Percentiles rank a stretch among this genome's conserved stretches.
Conservation (phyloP, 306 rosid species). For the Ormosia emarginata region DNA sequence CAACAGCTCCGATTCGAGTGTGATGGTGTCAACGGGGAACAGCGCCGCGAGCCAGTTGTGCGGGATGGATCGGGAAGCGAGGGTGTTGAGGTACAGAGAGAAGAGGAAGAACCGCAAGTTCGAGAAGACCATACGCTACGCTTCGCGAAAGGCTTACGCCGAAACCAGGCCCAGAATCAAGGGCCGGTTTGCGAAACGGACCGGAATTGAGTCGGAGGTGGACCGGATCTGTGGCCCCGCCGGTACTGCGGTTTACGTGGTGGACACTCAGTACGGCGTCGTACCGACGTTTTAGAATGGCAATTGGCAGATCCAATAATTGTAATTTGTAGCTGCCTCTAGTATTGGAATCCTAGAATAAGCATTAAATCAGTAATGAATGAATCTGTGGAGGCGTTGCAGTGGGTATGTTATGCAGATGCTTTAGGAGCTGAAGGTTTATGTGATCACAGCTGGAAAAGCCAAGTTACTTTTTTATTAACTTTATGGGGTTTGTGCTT, state of each 20-base stretch:
- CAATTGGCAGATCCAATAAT: too few relatives aligned
- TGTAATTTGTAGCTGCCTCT: background rate
- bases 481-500: background rate
- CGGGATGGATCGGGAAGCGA: slow-evolving; percentile 73
- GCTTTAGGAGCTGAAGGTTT: too few relatives aligned
- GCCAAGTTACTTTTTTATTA: background rate
- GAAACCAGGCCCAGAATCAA: slow-evolving; percentile 88
- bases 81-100: slow-evolving; percentile 86
- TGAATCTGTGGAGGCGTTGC: slow-evolving; percentile 17
- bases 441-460: background rate
- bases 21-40: slow-evolving; percentile 27
- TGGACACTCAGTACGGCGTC: slow-evolving; percentile 80
- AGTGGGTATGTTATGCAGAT: too few relatives aligned
- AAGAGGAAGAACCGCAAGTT: slow-evolving; percentile 81
- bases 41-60: slow-evolving; percentile 47
- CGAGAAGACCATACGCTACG: slow-evolving; percentile 82
- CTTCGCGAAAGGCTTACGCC: slow-evolving; percentile 84
- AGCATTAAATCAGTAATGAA: slow-evolving; percentile 15
- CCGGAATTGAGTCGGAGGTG: slow-evolving; percentile 46
- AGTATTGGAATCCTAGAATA: background rate
- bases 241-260: background rate
- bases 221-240: slow-evolving; percentile 44
- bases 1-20: slow-evolving; percentile 50
- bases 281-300: slow-evolving; percentile 63
- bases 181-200: slow-evolving; percentile 84